phyloP scores from a whole-genome alignment of 2,329 filamentous ascomycete species.

The Sclerotinia sclerotiorum region DNA sequence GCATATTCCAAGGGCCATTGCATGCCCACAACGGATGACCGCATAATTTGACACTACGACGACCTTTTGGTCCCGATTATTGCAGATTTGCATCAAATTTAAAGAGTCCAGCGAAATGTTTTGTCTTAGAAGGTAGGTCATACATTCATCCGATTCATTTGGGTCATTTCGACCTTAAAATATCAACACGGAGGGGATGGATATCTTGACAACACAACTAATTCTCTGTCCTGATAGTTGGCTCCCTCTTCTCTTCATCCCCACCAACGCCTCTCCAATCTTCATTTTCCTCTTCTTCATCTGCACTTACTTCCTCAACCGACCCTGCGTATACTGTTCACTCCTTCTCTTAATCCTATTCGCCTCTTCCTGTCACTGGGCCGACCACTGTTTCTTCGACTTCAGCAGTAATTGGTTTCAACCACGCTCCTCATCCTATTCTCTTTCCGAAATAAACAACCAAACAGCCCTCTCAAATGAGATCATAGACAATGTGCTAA shows the following conservation, averaged over 20 bases:
- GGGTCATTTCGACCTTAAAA: background rate
- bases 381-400: slow-evolving; percentile 89
- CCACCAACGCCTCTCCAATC: slow-evolving; percentile 78
- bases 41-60: slow-evolving; percentile 28
- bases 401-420: slow-evolving; percentile 90
- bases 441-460: slow-evolving; percentile 34
- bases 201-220: slow-evolving; percentile 3
- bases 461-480: slow-evolving; percentile 33
- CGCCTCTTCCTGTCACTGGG: slow-evolving; percentile 87
- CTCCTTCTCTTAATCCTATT: slow-evolving; percentile 94
- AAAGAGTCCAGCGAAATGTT: slow-evolving; percentile 49
- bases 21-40: slow-evolving; percentile 29
- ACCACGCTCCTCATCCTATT: slow-evolving; percentile 52
- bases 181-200: background rate
- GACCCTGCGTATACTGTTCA: slow-evolving; percentile 97
- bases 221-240: slow-evolving; percentile 55
- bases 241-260: slow-evolving; percentile 85
- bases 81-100: background rate
- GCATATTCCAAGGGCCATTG: slow-evolving; percentile 11
- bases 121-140: slow-evolving; percentile 57
- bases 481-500: slow-evolving; percentile 41
- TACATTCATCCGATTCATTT: background rate
- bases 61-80: slow-evolving; percentile 10
- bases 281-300: slow-evolving; percentile 88
- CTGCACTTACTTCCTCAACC: slow-evolving; percentile 93